Conservation (phyloP, 2,329 filamentous ascomycete species). For the Venturiaceae sp. region DNA sequence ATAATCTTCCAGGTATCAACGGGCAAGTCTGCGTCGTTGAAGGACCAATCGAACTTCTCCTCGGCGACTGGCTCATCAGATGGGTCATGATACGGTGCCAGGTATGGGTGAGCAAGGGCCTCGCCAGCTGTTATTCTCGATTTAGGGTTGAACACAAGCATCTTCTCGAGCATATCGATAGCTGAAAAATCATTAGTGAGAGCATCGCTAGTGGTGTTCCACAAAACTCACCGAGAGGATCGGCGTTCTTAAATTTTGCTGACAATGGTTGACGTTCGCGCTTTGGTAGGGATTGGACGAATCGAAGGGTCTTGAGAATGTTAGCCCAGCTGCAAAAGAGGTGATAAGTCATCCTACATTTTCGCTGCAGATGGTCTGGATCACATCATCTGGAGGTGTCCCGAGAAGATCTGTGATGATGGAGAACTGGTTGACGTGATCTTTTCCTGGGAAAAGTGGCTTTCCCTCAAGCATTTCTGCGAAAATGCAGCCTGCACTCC, state of each 20-base stretch:
- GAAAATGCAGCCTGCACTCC: conserved; percentile 98
- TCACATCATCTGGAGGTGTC: conserved; percentile 95
- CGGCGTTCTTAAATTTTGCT: conserved; percentile 92
- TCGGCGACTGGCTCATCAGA: conserved; percentile 92
- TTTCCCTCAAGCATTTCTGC: conserved; percentile 99
- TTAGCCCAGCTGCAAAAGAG: conserved; percentile 14
- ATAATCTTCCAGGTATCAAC: conserved; percentile 99
- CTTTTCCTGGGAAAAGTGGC: conserved; percentile 95
- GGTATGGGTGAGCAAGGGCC: conserved; percentile 84
- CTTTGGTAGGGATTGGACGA: conserved; percentile 94
- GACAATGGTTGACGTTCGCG: conserved; percentile 78
- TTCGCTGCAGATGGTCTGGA: conserved; percentile 96
- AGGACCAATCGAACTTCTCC: conserved; percentile 99
- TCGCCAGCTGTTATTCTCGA: conserved; percentile 83
- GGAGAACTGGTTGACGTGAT: conserved; percentile 98
- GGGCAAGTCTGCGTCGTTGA: conserved; percentile 94
- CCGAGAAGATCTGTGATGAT: conserved; percentile 98
- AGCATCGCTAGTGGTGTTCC: not conserved
- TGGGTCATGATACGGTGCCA: conserved; percentile 93
- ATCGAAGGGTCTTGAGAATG: conserved; percentile 67
- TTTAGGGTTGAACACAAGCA: conserved; percentile 98
- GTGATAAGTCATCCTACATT: conserved; percentile 52
- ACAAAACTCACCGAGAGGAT: conserved; percentile 58
- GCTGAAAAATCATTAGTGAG: conserved; percentile 41
- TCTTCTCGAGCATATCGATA: conserved; percentile 85